Evolutionary conservation across 1,284 basidiomycete genomes (phyloP).

Genomic region (Boletus sp.): DNA sequence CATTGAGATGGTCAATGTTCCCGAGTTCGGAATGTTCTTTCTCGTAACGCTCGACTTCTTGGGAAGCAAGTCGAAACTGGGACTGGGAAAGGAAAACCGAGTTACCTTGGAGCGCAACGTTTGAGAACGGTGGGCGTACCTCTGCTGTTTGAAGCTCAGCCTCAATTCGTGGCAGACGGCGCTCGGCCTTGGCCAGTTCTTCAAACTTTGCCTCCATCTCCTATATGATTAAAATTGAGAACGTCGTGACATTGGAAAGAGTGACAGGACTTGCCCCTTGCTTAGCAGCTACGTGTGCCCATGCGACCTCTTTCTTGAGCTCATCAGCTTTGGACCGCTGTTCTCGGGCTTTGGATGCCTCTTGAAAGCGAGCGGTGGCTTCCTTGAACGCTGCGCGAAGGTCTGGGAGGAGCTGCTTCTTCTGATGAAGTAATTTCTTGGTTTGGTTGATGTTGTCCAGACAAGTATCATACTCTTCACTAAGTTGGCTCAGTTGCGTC

Average conservation of each 20-base stretch:
- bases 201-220: slow-evolving; percentile 52
- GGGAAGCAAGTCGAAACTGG: slow-evolving; percentile 41
- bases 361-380: slow-evolving; percentile 60
- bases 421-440: slow-evolving; percentile 57
- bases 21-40: slow-evolving; percentile 47
- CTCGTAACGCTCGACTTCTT: slow-evolving; percentile 48
- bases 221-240: slow-evolving; percentile 23
- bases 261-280: slow-evolving; percentile 45
- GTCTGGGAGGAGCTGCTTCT: slow-evolving; percentile 72
- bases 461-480: slow-evolving; percentile 81
- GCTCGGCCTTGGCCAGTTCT: slow-evolving; percentile 46
- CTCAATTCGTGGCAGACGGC: slow-evolving; percentile 50
- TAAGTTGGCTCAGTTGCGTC: slow-evolving; percentile 86
- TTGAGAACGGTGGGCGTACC: slow-evolving; percentile 34
- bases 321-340: slow-evolving; percentile 65
- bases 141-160: slow-evolving; percentile 43
- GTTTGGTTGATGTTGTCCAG: slow-evolving; percentile 69
- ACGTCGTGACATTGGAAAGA: not conserved
- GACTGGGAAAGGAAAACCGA: slow-evolving; percentile 25
- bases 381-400: slow-evolving; percentile 59
- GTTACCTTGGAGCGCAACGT: not conserved
- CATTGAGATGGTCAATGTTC: slow-evolving; percentile 49
- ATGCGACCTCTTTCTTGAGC: slow-evolving; percentile 81
- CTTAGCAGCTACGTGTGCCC: slow-evolving; percentile 82
- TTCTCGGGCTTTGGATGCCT: slow-evolving; percentile 69